Evolutionary conservation across 805 yeast genomes (phyloP).

Genomic region (Candida methanosorbosa): DNA sequence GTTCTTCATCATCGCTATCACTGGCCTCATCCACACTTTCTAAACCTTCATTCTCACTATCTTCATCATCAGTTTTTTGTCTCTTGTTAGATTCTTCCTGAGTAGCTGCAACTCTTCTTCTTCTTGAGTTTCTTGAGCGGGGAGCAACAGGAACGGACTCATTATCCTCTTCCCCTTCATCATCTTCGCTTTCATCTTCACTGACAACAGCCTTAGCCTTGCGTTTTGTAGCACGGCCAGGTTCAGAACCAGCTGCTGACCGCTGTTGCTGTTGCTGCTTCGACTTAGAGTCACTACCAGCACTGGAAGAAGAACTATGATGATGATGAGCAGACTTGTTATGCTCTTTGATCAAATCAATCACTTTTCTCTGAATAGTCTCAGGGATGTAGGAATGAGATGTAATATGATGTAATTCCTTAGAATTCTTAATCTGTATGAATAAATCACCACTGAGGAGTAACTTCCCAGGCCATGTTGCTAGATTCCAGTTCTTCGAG

Average conservation of each 20-base stretch:
- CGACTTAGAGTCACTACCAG: slow-evolving; percentile 1
- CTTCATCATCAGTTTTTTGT: slow-evolving; percentile 2
- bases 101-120: no score
- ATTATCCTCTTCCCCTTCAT: slow-evolving; percentile 6
- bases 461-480: slow-evolving; percentile 77
- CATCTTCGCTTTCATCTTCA: slow-evolving; percentile 11
- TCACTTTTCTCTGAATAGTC: slow-evolving; percentile 28
- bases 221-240: no score
- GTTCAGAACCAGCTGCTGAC: no score
- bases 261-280: not conserved
- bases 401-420: slow-evolving; percentile 49
- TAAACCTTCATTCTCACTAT: not conserved
- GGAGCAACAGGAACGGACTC: no score
- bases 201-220: not conserved
- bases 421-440: slow-evolving; percentile 46
- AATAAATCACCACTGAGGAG: slow-evolving; percentile 64
- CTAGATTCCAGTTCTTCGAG: slow-evolving; percentile 55
- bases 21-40: no score
- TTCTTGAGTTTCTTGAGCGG: no score
- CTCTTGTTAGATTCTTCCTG: no score
- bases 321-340: slow-evolving; percentile 3
- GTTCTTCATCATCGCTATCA: no score
- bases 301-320: not conserved
- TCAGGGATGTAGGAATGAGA: slow-evolving; percentile 51
- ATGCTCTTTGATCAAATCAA: slow-evolving; percentile 18